Evolutionary conservation across 495 filamentous ascomycete species (phyloP), one percentile per base, ranked within the genome.

Genomic region (Podospora pseudopauciseta): DNA sequence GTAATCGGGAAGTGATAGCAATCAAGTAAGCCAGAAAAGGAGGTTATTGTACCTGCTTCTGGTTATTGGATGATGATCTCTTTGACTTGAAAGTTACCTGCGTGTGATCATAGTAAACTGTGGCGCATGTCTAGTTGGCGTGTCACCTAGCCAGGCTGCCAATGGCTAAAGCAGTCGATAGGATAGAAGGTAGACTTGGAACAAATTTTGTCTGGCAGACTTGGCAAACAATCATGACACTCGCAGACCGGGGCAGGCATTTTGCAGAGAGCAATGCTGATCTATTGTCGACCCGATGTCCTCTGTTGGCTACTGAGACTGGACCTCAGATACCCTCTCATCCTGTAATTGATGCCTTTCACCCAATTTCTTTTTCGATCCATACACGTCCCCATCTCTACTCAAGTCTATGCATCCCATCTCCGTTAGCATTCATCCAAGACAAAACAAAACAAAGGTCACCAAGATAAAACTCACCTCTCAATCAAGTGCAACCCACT

Each of bases 401-500:
- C 55, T 71, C 69, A 56, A 71, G 61, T 58, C 69, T 71, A 16
- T 23, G 4, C 15, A 13, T 49, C 6, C 7, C 7, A 13, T 16
- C 39, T 16, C 20, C 39, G 39, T 49, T 49, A 49, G 39, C 39
- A 49, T 9, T 23, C 18, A 20, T 58, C n/a, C 55, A 20, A 58
- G 26, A 4, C 5, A 1, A 11, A 30, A 27, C 4, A 49, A 26
- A 19, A 49, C 6, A 55, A 39, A 30, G 1, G 23, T 23, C 28
- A 39, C 1, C n/a, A 30, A 19, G 54, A 30, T 18, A 59, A 44
- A 0, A 78, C 86, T 63, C 84, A 96, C 93, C 93, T 89, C 80
- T 98, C 89, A 76, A 99, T 99, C 78, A 99, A 85, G 84, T 99
- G 95, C 68, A 97, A 81, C 2, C 95, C 95, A 27, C 92, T 96